A percentile compares a stretch with the other conserved stretches of the same genome.
Conservation (phyloP, 2,329 filamentous ascomycete species). For the Neoarthrinium moseri region DNA sequence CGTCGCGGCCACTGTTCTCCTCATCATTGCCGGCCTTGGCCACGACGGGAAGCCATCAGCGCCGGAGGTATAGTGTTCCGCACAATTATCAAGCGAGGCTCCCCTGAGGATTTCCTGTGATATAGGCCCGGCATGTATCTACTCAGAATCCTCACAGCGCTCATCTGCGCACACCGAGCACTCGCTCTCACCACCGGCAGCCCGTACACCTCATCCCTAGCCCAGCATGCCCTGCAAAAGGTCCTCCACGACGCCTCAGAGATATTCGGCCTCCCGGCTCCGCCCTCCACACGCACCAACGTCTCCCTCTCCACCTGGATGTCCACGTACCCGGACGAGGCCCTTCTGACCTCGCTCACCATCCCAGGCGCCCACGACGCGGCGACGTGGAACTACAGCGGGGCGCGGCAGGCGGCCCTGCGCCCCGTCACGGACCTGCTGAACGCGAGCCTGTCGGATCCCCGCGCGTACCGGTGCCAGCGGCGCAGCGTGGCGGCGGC, state of each 20-base stretch:
- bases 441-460: conserved; percentile 24
- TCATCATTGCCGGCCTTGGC: too few species aligned
- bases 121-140: too few species aligned
- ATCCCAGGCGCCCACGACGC: conserved; percentile 51
- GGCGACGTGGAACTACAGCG: conserved; percentile 50
- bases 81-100: too few species aligned
- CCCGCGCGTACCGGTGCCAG: conserved; percentile 42
- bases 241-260: conserved; percentile 39
- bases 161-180: too few species aligned
- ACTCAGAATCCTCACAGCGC: too few species aligned
- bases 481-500: conserved; percentile 31
- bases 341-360: conserved; percentile 42
- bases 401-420: conserved; percentile 37
- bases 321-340: conserved; percentile 39
- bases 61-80: too few species aligned
- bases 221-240: conserved; percentile 38
- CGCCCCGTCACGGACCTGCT: conserved; percentile 37
- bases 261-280: conserved; percentile 35
- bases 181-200: too few species aligned
- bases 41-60: too few species aligned
- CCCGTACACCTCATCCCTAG: too few species aligned
- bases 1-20: too few species aligned
- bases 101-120: too few species aligned
- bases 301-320: conserved; percentile 39
- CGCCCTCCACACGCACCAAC: conserved; percentile 5